Evolutionary conservation across 768 basidiomycete genomes (phyloP).

Genomic region (Amanita pseudoporphyria): DNA sequence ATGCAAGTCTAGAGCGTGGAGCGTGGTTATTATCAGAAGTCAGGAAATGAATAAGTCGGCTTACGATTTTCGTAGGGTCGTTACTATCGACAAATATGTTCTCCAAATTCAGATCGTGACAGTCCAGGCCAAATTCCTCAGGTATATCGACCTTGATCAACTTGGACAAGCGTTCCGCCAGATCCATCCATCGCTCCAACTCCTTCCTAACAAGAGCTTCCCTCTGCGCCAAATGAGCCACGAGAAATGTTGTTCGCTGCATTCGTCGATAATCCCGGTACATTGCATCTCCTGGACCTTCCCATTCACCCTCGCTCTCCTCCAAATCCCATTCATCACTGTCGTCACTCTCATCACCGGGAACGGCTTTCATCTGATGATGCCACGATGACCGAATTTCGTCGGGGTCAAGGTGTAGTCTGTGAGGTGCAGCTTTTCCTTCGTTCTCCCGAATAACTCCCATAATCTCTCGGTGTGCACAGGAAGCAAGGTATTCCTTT

Average conservation of each 20-base stretch:
- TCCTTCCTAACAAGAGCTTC: constrained; percentile 58
- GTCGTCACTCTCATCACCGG: constrained; percentile 67
- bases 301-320: constrained; percentile 76
- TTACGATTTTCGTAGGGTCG: constrained; percentile 61
- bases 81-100: constrained; percentile 74
- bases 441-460: constrained; percentile 74
- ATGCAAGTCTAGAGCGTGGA: constrained; percentile 57
- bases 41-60: constrained; percentile 20
- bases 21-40: constrained; percentile 2
- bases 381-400: constrained; percentile 65
- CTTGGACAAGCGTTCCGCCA: constrained; percentile 52
- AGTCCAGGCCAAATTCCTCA: constrained; percentile 73
- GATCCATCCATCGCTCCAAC: constrained; percentile 58
- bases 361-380: constrained; percentile 56
- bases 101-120: constrained; percentile 78
- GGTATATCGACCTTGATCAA: constrained; percentile 19
- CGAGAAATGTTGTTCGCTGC: constrained; percentile 70
- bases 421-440: constrained; percentile 66
- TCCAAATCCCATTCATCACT: constrained; percentile 73
- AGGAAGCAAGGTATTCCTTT: constrained; percentile 52
- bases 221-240: constrained; percentile 57
- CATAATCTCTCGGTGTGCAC: constrained; percentile 58
- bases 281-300: constrained; percentile 67
- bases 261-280: constrained; percentile 77
- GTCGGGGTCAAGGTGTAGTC: constrained; percentile 72